Evolutionary conservation across 2,329 filamentous ascomycete genomes (phyloP).

Genomic region (Fusarium pseudograminearum): DNA sequence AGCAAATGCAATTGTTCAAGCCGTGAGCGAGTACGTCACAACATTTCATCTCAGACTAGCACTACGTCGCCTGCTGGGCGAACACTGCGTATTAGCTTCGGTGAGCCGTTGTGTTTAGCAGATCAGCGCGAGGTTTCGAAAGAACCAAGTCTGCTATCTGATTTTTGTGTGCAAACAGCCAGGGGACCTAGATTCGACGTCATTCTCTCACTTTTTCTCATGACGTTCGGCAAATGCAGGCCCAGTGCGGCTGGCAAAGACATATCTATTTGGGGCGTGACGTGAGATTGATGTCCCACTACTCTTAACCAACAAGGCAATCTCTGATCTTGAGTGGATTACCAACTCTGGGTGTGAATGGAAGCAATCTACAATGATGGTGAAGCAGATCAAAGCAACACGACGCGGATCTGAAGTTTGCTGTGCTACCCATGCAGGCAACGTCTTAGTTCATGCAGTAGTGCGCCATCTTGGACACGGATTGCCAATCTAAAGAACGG

Average conservation of each 20-base stretch:
- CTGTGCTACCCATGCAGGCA: conserved; percentile 22
- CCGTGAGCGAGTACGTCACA: conserved; percentile 29
- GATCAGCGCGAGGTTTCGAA: neutral
- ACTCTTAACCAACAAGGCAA: conserved; percentile 5
- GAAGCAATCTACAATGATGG: neutral
- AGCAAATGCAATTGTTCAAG: conserved; percentile 36
- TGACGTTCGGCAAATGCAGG: conserved; percentile 7
- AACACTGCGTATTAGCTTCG: conserved; percentile 13
- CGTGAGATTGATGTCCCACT: conserved; percentile 16
- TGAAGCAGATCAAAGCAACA: conserved; percentile 13
- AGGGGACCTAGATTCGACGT: conserved; percentile 24
- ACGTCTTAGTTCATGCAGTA: conserved; percentile 28
- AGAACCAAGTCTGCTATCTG: neutral
- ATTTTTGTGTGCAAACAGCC: conserved; percentile 2
- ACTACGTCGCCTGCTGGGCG: conserved; percentile 19
- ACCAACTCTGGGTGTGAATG: conserved; percentile 2
- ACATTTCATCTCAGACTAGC: conserved; percentile 8
- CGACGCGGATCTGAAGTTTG: conserved; percentile 16
- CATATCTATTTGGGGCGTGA: conserved; percentile 25
- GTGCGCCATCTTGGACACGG: conserved; percentile 35
- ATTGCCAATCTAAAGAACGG: conserved; percentile 39
- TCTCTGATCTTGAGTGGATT: conserved; percentile 3
- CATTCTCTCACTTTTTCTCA: conserved; percentile 34
- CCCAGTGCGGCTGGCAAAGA: conserved; percentile 26
- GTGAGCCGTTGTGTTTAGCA: neutral